These are phyloP conservation scores for Litsea cubeba DNA, from an alignment of 164 flowering plant species.

Conservation along the genomic window DNA sequence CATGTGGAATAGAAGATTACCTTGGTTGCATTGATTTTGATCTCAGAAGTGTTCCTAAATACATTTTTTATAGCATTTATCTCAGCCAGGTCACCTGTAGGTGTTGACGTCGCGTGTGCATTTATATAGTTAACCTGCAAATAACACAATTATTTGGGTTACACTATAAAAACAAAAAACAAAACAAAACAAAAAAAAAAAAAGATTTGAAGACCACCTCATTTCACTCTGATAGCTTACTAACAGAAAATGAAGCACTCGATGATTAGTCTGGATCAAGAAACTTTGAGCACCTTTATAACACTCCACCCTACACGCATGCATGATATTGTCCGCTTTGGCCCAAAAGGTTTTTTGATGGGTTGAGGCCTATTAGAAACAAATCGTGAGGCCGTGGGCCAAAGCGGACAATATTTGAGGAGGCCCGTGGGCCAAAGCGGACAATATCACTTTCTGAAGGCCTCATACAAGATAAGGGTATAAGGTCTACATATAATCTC, in stretches of 20 bases:
- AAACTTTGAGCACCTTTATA: too few relatives aligned
- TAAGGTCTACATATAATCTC: too few relatives aligned
- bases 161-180: too few relatives aligned
- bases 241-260: background rate
- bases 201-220: background rate
- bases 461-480: too few relatives aligned
- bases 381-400: too few relatives aligned
- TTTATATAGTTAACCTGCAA: conserved; percentile 91
- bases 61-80: conserved; percentile 89
- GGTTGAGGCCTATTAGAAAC: too few relatives aligned
- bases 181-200: background rate
- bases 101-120: conserved; percentile 93
- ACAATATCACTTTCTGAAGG: too few relatives aligned
- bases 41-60: conserved; percentile 71
- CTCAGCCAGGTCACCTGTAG: conserved; percentile 94
- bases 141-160: conserved; percentile 1
- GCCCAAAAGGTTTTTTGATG: too few relatives aligned
- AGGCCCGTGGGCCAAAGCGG: too few relatives aligned
- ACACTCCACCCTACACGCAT: too few relatives aligned
- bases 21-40: conserved; percentile 93
- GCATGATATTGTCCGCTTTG: too few relatives aligned
- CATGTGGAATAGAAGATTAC: conserved; percentile 22
- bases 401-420: too few relatives aligned
- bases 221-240: background rate
- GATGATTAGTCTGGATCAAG: background rate